Evolutionary conservation across 192 early-diverging fungal species (phyloP), one percentile per base, ranked within the genome.

Genomic region (Neocallimastix lanati): DNA sequence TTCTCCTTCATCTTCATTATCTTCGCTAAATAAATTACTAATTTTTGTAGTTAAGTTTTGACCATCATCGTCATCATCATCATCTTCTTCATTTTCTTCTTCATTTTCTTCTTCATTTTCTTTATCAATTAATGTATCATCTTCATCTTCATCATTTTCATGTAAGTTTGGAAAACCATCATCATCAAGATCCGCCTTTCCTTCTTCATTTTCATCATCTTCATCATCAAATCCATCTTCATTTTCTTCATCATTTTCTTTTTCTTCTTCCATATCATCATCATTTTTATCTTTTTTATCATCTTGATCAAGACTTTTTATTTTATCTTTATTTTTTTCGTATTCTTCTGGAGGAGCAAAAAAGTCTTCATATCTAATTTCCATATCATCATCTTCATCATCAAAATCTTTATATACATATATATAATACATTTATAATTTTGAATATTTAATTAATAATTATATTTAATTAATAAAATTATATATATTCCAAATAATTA

Each of bases 1-100:
- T 3, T 30, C 81, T 2, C 77, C 81, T 18, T 29, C 36, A 29
- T 58, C 77, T 25, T 86, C 76, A 15, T 80, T 80, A 35, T 84
- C 82, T 16, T 81, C 82, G 38, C 84, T 90, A 87, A 92, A 91
- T 12, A 92, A 84, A 80, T 89, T 86, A 25, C 82, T 82, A 16
- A 86, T 84, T 80, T 84, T 83, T 33, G 80, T 81, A 13, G 79
- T 81, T 30, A 84, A 80, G 1, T 79, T 87, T 40, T 85, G 80
- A 13, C 78, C 80, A 27, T 85, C 81, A 4, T 81, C 84, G 29
- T 86, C 87, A 14, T 87, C 84, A 1, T 88, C 83, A 18, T 87
- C 87, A 18, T 25, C 29, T 7, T 36, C 83, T 9, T 83, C 29
- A 12, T 81, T 81, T 77, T 84, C 83, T 28, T 29, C 25, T 27